These are phyloP conservation scores for Alternaria solani DNA, from an alignment of 2,329 filamentous ascomycete species.

Conservation along the genomic window DNA sequence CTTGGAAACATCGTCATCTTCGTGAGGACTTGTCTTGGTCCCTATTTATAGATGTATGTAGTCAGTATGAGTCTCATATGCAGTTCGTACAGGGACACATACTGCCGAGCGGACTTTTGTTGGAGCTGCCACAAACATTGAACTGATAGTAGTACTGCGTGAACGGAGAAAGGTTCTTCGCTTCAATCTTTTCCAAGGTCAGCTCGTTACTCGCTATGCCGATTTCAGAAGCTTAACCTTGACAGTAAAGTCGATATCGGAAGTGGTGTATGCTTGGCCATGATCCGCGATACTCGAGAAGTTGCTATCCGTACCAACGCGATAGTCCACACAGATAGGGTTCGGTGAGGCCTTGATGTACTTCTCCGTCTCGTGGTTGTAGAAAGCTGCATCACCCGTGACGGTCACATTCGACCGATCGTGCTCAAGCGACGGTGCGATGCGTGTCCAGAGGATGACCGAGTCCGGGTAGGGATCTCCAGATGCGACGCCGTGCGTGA, in stretches of 20 bases:
- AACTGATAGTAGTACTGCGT: slow-evolving; percentile 77
- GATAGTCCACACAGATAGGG: slow-evolving; percentile 73
- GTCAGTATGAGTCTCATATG: fast-evolving
- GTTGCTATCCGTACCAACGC: slow-evolving; percentile 61
- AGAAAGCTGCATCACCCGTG: slow-evolving; percentile 63
- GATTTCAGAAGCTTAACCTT: slow-evolving; percentile 58
- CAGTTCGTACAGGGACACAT: too few species aligned
- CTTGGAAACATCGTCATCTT: slow-evolving; percentile 63
- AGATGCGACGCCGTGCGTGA: slow-evolving; percentile 57
- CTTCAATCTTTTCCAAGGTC: slow-evolving; percentile 64
- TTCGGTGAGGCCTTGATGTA: slow-evolving; percentile 63
- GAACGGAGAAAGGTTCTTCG: slow-evolving; percentile 67
- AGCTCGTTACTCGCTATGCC: slow-evolving; percentile 5
- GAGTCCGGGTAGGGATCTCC: slow-evolving; percentile 57
- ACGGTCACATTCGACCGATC: slow-evolving; percentile 59
- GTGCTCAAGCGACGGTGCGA: slow-evolving; percentile 50
- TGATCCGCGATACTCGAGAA: slow-evolving; percentile 60
- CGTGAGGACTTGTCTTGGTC: slow-evolving; percentile 72
- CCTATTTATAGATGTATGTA: slow-evolving; percentile 27
- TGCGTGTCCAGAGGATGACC: slow-evolving; percentile 48
- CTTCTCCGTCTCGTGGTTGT: slow-evolving; percentile 62
- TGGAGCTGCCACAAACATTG: slow-evolving; percentile 69
- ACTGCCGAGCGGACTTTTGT: slow-evolving; percentile 67
- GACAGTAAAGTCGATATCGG: slow-evolving; percentile 78
- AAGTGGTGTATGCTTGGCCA: slow-evolving; percentile 72